phyloP scores from a whole-genome alignment of 2,329 filamentous ascomycete genomes.

The Botrytis paeoniae region DNA sequence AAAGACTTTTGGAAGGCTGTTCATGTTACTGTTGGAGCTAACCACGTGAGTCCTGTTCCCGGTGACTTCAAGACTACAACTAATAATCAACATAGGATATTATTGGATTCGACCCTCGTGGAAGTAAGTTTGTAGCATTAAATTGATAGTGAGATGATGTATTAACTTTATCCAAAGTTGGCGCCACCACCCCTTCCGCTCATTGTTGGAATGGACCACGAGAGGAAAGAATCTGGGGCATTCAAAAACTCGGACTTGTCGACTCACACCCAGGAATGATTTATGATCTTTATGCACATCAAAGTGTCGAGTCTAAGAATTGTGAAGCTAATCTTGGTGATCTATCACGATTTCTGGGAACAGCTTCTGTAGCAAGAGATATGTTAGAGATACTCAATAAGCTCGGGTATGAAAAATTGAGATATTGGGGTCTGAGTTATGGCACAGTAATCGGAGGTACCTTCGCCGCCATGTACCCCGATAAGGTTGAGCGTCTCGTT shows the following conservation, averaged over 20 bases:
- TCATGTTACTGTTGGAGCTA: constrained; percentile 44
- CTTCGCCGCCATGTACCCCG: constrained; percentile 45
- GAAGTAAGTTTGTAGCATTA: constrained; percentile 28
- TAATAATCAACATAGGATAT: constrained; percentile 41
- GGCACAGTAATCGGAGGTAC: constrained; percentile 45
- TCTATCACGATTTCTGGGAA: neutral
- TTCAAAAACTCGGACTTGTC: constrained; percentile 45
- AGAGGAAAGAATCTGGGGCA: constrained; percentile 45
- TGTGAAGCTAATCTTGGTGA: constrained; percentile 7
- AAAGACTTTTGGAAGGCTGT: constrained; percentile 34
- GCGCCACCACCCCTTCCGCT: constrained; percentile 47
- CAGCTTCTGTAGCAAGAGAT: constrained; percentile 33
- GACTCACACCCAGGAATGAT: constrained; percentile 48
- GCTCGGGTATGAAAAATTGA: constrained; percentile 38
- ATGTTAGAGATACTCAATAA: constrained; percentile 38
- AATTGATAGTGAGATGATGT: neutral
- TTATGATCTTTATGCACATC: constrained; percentile 46
- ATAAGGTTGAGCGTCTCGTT: constrained; percentile 43
- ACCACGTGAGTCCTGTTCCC: neutral
- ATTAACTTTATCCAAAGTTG: constrained; percentile 26
- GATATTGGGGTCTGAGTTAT: constrained; percentile 52
- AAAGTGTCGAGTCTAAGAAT: neutral
- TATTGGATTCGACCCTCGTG: constrained; percentile 51
- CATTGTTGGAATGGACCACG: constrained; percentile 48
- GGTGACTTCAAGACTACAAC: neutral